Conservation (phyloP, 441 rosid genomes). For the Hura crepitans region DNA sequence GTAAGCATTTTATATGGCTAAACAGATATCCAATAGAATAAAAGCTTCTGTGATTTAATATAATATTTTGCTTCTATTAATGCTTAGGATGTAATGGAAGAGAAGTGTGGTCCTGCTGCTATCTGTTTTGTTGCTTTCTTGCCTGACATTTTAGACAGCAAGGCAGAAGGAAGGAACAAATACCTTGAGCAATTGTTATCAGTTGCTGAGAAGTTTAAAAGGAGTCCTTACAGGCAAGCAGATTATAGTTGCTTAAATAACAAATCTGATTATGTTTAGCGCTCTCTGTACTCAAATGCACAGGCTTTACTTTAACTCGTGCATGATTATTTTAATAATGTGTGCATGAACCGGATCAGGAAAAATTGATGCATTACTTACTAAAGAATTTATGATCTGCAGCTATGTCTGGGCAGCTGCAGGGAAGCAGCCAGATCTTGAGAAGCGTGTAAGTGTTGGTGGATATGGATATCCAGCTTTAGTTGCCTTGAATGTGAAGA, state of each 20-base stretch:
- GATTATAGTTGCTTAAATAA: neutral
- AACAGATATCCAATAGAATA: constrained; percentile 9
- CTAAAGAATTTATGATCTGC: constrained; percentile 23
- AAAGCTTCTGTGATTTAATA: neutral
- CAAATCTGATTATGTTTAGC: neutral
- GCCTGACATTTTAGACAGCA: constrained; percentile 94
- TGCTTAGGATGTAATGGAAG: constrained; percentile 74
- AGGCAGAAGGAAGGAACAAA: constrained; percentile 94
- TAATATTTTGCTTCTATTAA: constrained; percentile 14
- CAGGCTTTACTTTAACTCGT: neutral
- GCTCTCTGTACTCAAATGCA: neutral
- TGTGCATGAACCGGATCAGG: neutral
- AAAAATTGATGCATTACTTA: neutral
- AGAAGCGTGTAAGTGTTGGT: constrained; percentile 79
- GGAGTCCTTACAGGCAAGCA: constrained; percentile 81
- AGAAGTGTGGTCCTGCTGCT: constrained; percentile 91
- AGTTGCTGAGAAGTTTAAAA: constrained; percentile 86
- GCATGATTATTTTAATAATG: neutral
- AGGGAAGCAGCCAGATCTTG: constrained; percentile 85
- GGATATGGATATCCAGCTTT: constrained; percentile 98
- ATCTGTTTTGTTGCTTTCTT: constrained; percentile 94
- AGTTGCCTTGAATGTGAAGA: constrained; percentile 89
- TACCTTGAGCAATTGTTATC: constrained; percentile 72
- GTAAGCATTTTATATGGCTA: constrained; percentile 38
- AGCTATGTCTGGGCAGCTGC: constrained; percentile 94